Evolutionary conservation across 2,329 filamentous ascomycete genomes (phyloP).

Genomic region (Alternaria sp.): DNA sequence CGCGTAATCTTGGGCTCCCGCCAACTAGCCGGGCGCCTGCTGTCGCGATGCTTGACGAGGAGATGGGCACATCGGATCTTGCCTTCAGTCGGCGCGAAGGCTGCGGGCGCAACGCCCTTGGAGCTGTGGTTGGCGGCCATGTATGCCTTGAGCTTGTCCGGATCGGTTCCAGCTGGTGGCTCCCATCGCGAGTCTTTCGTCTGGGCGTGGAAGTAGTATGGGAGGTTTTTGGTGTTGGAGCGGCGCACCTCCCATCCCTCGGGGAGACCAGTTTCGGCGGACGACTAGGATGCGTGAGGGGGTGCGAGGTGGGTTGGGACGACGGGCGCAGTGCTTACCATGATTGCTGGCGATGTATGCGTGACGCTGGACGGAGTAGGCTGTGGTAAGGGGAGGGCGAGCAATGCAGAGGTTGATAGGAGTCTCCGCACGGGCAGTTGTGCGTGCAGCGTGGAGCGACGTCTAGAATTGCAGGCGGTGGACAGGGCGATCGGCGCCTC

Average conservation of each 20-base stretch:
- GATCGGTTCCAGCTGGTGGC: slow-evolving; percentile 84
- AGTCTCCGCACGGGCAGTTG: slow-evolving; percentile 1
- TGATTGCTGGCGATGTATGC: slow-evolving; percentile 13
- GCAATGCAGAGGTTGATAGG: slow-evolving; percentile 4
- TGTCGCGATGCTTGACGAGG: slow-evolving; percentile 90
- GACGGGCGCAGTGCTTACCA: slow-evolving; percentile 35
- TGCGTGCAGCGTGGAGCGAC: slow-evolving; percentile 10
- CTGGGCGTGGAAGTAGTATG: slow-evolving; percentile 94
- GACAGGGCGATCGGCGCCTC: slow-evolving; percentile 26
- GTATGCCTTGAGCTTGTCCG: slow-evolving; percentile 89
- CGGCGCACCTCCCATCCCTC: slow-evolving; percentile 93
- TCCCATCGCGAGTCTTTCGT: slow-evolving; percentile 96
- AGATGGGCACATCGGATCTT: slow-evolving; percentile 95
- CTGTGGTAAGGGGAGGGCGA: not conserved
- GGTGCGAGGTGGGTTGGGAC: not conserved
- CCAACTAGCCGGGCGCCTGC: slow-evolving; percentile 91
- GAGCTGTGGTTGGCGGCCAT: slow-evolving; percentile 88
- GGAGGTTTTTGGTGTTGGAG: slow-evolving; percentile 97
- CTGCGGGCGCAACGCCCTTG: slow-evolving; percentile 52
- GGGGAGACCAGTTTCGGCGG: slow-evolving; percentile 69
- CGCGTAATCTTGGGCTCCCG: slow-evolving; percentile 88
- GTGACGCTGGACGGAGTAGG: slow-evolving; percentile 1
- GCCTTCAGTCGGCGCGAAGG: slow-evolving; percentile 56
- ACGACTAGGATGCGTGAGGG: slow-evolving; percentile 39
- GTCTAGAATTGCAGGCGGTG: slow-evolving; percentile 15